Conservation (phyloP, 2,329 filamentous ascomycete species). For the Lachnellula hyalina region DNA sequence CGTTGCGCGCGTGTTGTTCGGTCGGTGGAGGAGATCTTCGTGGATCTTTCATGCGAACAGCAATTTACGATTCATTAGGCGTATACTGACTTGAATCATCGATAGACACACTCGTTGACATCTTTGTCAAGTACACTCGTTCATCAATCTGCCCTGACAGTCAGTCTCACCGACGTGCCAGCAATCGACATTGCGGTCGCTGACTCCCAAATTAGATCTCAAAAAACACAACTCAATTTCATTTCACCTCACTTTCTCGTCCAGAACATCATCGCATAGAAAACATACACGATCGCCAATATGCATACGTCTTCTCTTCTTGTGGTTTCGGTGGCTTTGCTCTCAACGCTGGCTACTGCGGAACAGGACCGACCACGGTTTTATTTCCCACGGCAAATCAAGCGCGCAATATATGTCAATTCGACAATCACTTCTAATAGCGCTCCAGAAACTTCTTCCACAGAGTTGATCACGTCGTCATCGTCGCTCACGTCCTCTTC, state of each 20-base stretch:
- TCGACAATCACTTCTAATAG: constrained; percentile 17
- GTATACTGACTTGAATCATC: constrained; percentile 19
- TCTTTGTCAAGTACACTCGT: constrained; percentile 56
- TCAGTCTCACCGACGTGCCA: constrained; percentile 28
- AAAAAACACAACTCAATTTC: constrained; percentile 15
- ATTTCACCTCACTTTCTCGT: constrained; percentile 5
- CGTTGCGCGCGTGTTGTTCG: not conserved
- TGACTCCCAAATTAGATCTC: constrained; percentile 21
- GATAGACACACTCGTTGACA: constrained; percentile 46
- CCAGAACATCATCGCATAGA: constrained; percentile 9
- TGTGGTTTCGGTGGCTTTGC: constrained; percentile 45
- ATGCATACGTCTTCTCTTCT: constrained; percentile 48
- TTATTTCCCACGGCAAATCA: constrained; percentile 54
- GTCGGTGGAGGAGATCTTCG: constrained; percentile 10
- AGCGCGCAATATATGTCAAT: constrained; percentile 39
- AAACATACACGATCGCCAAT: constrained; percentile 29
- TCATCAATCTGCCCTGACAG: constrained; percentile 45
- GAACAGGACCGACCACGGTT: constrained; percentile 45
- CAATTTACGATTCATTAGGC: constrained; percentile 9
- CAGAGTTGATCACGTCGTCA: constrained; percentile 7
- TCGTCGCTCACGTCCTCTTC: constrained; percentile 10
- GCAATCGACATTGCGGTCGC: constrained; percentile 2
- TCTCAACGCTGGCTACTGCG: constrained; percentile 41
- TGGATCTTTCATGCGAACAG: constrained; percentile 26
- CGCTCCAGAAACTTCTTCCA: constrained; percentile 9